Base-by-base conservation (phyloP, 208 protist species). In the Trypanosomatidae sp. region DNA sequence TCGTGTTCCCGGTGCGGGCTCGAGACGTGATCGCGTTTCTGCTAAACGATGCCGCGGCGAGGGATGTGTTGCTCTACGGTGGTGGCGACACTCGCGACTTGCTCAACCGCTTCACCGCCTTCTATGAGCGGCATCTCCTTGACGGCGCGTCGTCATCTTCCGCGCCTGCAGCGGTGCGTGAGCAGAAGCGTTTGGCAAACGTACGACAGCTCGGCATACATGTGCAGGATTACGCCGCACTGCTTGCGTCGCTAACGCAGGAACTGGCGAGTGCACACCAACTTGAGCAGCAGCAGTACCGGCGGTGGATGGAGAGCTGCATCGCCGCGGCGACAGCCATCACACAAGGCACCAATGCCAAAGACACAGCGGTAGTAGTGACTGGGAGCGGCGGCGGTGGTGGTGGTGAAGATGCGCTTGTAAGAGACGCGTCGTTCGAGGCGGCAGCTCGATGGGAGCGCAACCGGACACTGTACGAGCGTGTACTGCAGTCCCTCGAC, bases 171-270 rank as follows among this genome's bases (percentile, higher is more conserved):
- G 0, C 33, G 41, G 10, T 13, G 68, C 15, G 74, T 15, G 53
- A 47, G 3, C 15, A 15, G 19, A 8, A 19, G 1, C 66, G 66
- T 3, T n/a, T 84, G 55, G 50, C 66, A 22, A 84, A 81, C 66
- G 69, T 80, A 4, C 76, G 79, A 17, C 80, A 87, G 69, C 71
- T 96, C 3, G 92, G 90, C 33, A 85, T 97, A 39, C 92, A 97
- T 64, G 81, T 97, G 1, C 90, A 95, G 64, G 79, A 89, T 69
- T 84, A 94, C 44, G 62, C 90, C 2, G 75, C 68, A 60, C 81
- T 97, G 41, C 44, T 91, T 30, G 64, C 73, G 1, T 33, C 67
- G 28, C 66, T 96, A 15, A 66, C 88, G 13, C 84, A 93, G 73
- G 77, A 71, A 28, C 25, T 77, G 10, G 74, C 44, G 46, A 82